Conservation (phyloP, 495 filamentous ascomycete species). For the Neurospora tetraspora region DNA sequence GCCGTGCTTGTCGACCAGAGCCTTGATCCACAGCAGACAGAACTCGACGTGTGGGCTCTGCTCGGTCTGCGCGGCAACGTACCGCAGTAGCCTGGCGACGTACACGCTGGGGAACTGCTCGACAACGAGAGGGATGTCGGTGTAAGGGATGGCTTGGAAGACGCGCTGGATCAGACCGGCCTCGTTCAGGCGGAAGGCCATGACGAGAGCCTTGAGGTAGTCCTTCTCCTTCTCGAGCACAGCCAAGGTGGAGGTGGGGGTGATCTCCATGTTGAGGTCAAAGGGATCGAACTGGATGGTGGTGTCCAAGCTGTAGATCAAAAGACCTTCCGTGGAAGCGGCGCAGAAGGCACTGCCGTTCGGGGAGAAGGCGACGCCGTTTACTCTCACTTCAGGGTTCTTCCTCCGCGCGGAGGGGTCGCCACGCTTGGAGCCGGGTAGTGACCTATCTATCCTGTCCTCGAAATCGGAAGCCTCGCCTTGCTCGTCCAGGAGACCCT, state of each 20-base stretch:
- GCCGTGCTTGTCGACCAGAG: conserved; percentile 73
- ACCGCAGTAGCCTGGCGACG: conserved; percentile 66
- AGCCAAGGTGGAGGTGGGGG: conserved; percentile 66
- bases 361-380: conserved; percentile 76
- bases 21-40: conserved; percentile 83
- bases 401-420: conserved; percentile 68
- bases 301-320: conserved; percentile 83
- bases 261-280: conserved; percentile 88
- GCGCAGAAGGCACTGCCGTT: conserved; percentile 87
- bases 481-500: conserved; percentile 69
- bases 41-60: conserved; percentile 89
- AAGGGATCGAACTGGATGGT: conserved; percentile 83
- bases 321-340: conserved; percentile 84
- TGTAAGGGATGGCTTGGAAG: conserved; percentile 70
- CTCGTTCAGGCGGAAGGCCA: conserved; percentile 93
- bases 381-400: conserved; percentile 77
- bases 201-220: conserved; percentile 84
- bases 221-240: conserved; percentile 65
- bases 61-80: conserved; percentile 79
- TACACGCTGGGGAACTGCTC: conserved; percentile 78
- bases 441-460: conserved; percentile 66
- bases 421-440: conserved; percentile 80
- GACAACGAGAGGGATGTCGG: conserved; percentile 69
- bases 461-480: conserved; percentile 86
- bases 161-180: conserved; percentile 65